phyloP scores from a whole-genome alignment of 257 asterid species.

The Solanum sejunctum region DNA sequence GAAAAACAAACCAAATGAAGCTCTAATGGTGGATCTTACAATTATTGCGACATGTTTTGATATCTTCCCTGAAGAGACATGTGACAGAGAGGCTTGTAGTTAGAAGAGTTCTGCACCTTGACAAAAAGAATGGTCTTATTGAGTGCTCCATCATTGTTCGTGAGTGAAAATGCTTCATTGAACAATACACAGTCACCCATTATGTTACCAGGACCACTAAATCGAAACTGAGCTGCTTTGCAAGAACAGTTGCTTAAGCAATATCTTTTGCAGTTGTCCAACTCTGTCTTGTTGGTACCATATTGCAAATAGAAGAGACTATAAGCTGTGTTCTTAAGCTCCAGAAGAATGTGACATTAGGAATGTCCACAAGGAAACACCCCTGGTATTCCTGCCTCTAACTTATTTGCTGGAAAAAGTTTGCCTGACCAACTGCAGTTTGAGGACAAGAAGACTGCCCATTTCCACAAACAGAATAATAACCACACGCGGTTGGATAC shows the following conservation, averaged over 20 bases:
- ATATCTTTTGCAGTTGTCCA: slow-evolving; percentile 4
- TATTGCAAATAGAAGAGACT: not conserved
- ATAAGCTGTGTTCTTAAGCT: not conserved
- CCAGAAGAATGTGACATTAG: not conserved
- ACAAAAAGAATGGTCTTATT: not conserved
- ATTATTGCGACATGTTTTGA: not conserved
- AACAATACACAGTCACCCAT: not conserved
- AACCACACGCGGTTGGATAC: slow-evolving; percentile 4
- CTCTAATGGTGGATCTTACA: not conserved
- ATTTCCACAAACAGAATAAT: slow-evolving; percentile 1
- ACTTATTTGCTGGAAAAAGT: not conserved
- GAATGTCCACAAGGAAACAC: slow-evolving; percentile 2
- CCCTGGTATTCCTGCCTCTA: not conserved
- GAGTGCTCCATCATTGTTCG: not conserved
- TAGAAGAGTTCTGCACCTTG: slow-evolving; percentile 3
- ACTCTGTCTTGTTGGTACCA: not conserved
- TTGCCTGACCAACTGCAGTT: not conserved
- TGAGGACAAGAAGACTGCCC: slow-evolving; percentile 5
- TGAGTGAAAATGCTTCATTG: slow-evolving; percentile 3
- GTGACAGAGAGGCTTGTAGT: not conserved
- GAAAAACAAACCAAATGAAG: not conserved
- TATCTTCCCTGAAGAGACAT: not conserved
- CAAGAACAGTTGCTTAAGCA: slow-evolving; percentile 13
- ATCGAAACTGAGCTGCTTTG: slow-evolving; percentile 7
- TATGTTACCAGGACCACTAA: not conserved